These are phyloP conservation scores for Omphalotus olearius DNA, from an alignment of 1,284 basidiomycete species.

Conservation along the genomic window DNA sequence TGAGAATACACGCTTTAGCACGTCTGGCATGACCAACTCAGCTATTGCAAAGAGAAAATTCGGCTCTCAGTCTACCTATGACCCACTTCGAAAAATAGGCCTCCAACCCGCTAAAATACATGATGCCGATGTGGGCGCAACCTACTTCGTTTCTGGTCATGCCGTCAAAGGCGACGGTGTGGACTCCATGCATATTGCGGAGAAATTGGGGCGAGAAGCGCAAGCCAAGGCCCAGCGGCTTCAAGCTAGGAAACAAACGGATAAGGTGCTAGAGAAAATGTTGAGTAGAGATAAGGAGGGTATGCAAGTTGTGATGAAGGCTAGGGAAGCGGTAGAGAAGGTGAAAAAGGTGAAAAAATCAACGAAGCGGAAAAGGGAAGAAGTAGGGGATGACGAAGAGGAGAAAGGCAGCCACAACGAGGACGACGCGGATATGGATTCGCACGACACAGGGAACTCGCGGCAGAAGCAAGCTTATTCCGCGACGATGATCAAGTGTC, in stretches of 20 bases:
- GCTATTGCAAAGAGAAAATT: conserved; percentile 44
- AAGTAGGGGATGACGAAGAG: conserved; percentile 20
- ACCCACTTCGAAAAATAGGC: conserved; percentile 68
- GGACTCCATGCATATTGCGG: conserved; percentile 48
- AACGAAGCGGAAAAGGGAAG: conserved; percentile 20
- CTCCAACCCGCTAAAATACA: conserved; percentile 45
- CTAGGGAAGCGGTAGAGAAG: conserved; percentile 39
- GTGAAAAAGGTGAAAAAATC: conserved; percentile 22
- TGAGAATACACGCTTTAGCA: conserved; percentile 36
- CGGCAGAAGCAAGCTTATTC: conserved; percentile 50
- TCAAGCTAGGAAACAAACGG: conserved; percentile 53
- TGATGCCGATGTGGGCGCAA: conserved; percentile 45
- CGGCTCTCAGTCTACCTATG: conserved; percentile 34
- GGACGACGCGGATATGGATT: conserved; percentile 11
- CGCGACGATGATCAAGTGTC: conserved; percentile 55
- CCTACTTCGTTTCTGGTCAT: conserved; percentile 79
- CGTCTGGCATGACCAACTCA: conserved; percentile 58
- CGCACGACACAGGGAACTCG: conserved; percentile 13
- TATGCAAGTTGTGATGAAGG: conserved; percentile 53
- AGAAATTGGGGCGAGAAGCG: conserved; percentile 69
- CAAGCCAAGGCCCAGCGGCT: conserved; percentile 69
- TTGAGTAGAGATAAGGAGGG: conserved; percentile 61
- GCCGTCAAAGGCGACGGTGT: conserved; percentile 46
- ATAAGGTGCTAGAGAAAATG: conserved; percentile 54
- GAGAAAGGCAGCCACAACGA: conserved; percentile 18